phyloP scores from a whole-genome alignment of 2,329 filamentous ascomycete species.

The Pochonia chlamydosporia region DNA sequence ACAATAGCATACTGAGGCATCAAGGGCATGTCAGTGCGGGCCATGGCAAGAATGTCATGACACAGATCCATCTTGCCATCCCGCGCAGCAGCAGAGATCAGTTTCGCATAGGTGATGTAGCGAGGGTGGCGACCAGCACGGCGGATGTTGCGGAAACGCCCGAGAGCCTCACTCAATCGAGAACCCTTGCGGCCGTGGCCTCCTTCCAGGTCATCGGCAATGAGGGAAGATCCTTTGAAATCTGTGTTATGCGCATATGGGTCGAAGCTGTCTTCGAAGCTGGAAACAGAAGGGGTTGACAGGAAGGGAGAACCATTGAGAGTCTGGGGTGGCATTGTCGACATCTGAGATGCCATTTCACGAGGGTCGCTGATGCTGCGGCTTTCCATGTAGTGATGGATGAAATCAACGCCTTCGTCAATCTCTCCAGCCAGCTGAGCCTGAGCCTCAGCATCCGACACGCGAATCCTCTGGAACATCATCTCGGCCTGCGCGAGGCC shows the following conservation, averaged over 20 bases:
- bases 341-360: constrained; percentile 41
- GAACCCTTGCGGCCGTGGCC: constrained; percentile 65
- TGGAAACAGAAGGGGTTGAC: constrained; percentile 50
- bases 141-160: constrained; percentile 87
- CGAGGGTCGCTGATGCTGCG: constrained; percentile 51
- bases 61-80: constrained; percentile 76
- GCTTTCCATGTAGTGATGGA: constrained; percentile 52
- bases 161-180: constrained; percentile 73
- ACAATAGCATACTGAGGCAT: constrained; percentile 80
- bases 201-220: constrained; percentile 84
- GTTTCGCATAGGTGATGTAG: constrained; percentile 94
- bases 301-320: constrained; percentile 42
- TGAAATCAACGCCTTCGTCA: constrained; percentile 75
- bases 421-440: constrained; percentile 68
- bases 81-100: constrained; percentile 85
- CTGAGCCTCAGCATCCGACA: constrained; percentile 43
- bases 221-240: constrained; percentile 85
- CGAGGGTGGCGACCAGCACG: constrained; percentile 85
- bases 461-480: constrained; percentile 82
- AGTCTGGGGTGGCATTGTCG: constrained; percentile 38
- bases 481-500: constrained; percentile 72
- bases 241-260: constrained; percentile 88
- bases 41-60: constrained; percentile 83
- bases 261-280: constrained; percentile 78
- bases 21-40: constrained; percentile 80